Evolutionary conservation across 202 grass and related monocot genomes (phyloP).

Genomic region (Elaeis oleifera): DNA sequence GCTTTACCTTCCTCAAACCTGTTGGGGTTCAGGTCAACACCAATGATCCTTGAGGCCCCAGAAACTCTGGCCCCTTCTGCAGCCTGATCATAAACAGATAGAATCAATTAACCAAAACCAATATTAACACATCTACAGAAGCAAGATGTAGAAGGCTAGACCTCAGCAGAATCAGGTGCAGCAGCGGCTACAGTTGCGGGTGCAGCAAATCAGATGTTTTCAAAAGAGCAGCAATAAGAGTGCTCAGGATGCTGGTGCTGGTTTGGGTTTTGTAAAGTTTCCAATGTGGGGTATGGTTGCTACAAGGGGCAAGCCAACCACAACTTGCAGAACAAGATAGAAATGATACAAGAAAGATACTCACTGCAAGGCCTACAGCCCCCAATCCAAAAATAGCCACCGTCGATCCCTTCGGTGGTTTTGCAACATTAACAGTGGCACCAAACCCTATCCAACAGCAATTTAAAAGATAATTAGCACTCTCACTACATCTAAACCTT

Average conservation of each 20-base stretch:
- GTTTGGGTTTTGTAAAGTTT: no score
- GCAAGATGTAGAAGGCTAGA: no score
- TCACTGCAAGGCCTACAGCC: constrained; percentile 81
- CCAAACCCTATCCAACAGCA: constrained; percentile 45
- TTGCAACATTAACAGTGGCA: constrained; percentile 84
- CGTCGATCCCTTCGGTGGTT: constrained; percentile 59
- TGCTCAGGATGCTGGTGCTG: no score
- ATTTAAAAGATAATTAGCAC: no score
- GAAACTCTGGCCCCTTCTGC: constrained; percentile 73
- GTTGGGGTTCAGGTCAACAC: constrained; percentile 64
- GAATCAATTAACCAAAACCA: constrained; percentile 6
- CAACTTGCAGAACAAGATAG: no score
- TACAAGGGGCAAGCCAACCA: no score
- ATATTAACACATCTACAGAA: not conserved
- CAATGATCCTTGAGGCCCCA: constrained; percentile 76
- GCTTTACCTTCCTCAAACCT: constrained; percentile 68
- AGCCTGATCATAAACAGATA: constrained; percentile 32
- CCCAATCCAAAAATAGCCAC: constrained; percentile 86
- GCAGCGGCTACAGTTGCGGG: no score
- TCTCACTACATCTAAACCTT: no score
- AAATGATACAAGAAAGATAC: not conserved
- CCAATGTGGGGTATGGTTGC: no score
- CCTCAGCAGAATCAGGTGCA: no score
- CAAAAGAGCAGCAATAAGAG: no score
- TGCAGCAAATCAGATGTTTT: no score